phyloP scores from a whole-genome alignment of 208 protist genomes.

The Trypanosoma cruzi region DNA sequence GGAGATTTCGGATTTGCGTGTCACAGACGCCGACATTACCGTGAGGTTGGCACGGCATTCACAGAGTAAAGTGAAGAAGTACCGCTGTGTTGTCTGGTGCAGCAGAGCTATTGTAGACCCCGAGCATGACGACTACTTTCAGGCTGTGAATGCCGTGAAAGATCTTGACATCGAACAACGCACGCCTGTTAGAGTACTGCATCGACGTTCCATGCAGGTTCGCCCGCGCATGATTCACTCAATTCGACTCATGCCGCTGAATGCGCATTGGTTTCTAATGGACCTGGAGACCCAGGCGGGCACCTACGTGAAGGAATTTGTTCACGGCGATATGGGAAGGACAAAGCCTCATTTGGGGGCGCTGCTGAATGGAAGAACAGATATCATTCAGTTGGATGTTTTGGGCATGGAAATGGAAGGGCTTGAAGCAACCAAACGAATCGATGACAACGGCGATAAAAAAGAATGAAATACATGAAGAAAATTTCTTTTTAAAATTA shows the following conservation, averaged over 20 bases:
- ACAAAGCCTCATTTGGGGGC: slow-evolving; percentile 88
- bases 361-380: slow-evolving; percentile 75
- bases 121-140: slow-evolving; percentile 39
- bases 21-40: slow-evolving; percentile 64
- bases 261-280: slow-evolving; percentile 89
- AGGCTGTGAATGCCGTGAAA: slow-evolving; percentile 38
- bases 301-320: slow-evolving; percentile 99
- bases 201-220: slow-evolving; percentile 88
- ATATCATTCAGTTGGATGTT: slow-evolving; percentile 97
- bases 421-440: slow-evolving; percentile 27
- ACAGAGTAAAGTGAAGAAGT: slow-evolving; percentile 90
- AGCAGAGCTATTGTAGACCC: slow-evolving; percentile 58
- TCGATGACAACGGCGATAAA: slow-evolving; percentile 6
- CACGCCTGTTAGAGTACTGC: slow-evolving; percentile 96
- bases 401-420: slow-evolving; percentile 85
- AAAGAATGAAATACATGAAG: not conserved
- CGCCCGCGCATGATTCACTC: slow-evolving; percentile 87
- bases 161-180: slow-evolving; percentile 78
- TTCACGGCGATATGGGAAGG: slow-evolving; percentile 96
- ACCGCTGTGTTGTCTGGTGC: slow-evolving; percentile 88
- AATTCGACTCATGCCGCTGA: slow-evolving; percentile 69
- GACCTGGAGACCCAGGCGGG: slow-evolving; percentile 95
- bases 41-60: slow-evolving; percentile 84
- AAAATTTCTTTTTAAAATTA: too few species aligned
- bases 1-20: slow-evolving; percentile 60